Base-by-base conservation (phyloP, 1,284 basidiomycete species). In the Pseudozyma pruni region DNA sequence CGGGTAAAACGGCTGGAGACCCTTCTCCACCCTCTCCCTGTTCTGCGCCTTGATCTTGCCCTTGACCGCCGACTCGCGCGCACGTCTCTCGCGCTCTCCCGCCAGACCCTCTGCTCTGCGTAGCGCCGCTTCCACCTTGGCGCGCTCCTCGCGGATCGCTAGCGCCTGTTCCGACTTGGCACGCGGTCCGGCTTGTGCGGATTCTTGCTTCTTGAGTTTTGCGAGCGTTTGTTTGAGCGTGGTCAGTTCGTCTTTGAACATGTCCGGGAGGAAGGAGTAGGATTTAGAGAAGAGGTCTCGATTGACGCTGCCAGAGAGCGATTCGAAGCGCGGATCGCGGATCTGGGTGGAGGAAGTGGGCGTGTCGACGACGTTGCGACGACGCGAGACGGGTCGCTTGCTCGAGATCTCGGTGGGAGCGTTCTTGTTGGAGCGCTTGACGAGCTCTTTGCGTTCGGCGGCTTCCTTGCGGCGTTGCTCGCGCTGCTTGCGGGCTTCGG, bases 321-420 rank as follows among this genome's bases (percentile, higher is more conserved):
- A 86, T 25, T 91, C 86, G 84, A 98, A 98, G 41, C 94, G 89
- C 3, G 95, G 94, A 84, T 98, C 94, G 37, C 94, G 89, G 10
- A 89, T 83, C 80, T 89, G 87, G 32, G 86, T 81, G 64, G 88
- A 87, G 40, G 87, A 85, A 5, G n/a, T n/a, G n/a, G n/a, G n/a
- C n/a, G 88, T 86, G 62, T 93, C 90, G 8, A 94, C 87, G 1
- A 92, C 90, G n/a, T 85, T 85, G 51, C 93, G 86, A 52, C 86
- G 86, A 13, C 94, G 88, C 3, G 90, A 88, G 2, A 96, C 92
- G 1, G 93, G 92, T 72, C 87, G 87, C 83, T 95, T 96, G 0
- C 93, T 92, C 8, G 90, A 90, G 64, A 92, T 86, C 85, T 87
- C 4, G 93, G 95, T 1, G 92, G 95, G 59, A 90, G 94, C 93